Evolutionary conservation across 352 stramenopile species (phyloP), one percentile per base, ranked within the genome.

Genomic region (Phytophthora nicotianae): DNA sequence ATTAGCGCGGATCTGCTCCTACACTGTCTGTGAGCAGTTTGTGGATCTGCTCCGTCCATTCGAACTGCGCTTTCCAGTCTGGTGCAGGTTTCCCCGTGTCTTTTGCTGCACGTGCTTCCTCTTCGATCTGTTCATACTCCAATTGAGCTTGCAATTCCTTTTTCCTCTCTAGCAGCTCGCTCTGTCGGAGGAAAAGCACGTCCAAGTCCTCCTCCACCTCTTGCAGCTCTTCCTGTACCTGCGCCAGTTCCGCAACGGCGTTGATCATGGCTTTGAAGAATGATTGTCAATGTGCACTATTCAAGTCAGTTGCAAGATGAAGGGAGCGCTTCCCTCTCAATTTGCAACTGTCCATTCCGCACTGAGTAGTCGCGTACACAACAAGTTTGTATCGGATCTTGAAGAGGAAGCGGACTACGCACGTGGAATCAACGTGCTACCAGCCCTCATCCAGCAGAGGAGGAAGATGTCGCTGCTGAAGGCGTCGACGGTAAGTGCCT

Each of bases 401-500:
- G 48, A 72, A 75, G 52, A 49, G 13, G 41, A 49, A 72, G 52
- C 58, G 10, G 50, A 38, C 13, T 14, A 38, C 26, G 47, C 16
- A 40, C 43, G 19, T 13, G 14, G 5, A 40, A 42, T 19, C 20
- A 56, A 72, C 70, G 63, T 65, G 63, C n/a, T n/a, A n/a, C n/a
- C n/a, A n/a, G n/a, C n/a, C n/a, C n/a, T n/a, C n/a, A n/a, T n/a
- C n/a, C n/a, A n/a, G n/a, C n/a, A 26, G 32, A 26, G 20, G 7
- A 58, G 38, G 41, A 50, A 41, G 32, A 94, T 94, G 86, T 93
- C 86, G 68, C 70, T 94, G 37, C 74, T 94, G n/a, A 92, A 89
- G 77, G 84, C 76, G 16, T 88, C 85, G 16, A 83, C 77, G 59
- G 86, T 93, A 70, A 17, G 79, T 35, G 0, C 16, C 3, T n/a